Evolutionary conservation across 148 eudicot species (phyloP).

Genomic region (Fagopyrum tataricum): DNA sequence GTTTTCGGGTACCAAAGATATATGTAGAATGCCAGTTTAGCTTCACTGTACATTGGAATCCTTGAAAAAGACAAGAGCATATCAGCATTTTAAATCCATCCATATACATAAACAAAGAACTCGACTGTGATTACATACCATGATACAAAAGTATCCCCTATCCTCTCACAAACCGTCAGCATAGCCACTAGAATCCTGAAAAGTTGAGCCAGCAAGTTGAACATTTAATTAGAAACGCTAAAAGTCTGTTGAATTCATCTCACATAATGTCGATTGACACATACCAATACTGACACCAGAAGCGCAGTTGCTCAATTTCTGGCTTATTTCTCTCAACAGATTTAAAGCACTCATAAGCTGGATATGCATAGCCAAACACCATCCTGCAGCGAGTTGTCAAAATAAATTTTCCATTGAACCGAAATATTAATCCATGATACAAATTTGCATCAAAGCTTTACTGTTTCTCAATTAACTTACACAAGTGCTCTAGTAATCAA

Average conservation of each 20-base stretch:
- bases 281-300: constrained; percentile 99
- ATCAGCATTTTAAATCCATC: background rate
- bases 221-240: background rate
- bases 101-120: background rate
- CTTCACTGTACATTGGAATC: constrained; percentile 98
- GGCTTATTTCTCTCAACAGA: constrained; percentile 87
- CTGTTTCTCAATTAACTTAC: constrained; percentile 36
- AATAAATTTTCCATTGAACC: background rate
- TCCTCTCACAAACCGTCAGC: constrained; percentile 73
- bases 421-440: background rate
- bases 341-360: constrained; percentile 90
- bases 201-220: constrained; percentile 4
- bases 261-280: background rate
- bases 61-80: constrained; percentile 25
- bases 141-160: constrained; percentile 78
- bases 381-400: constrained; percentile 39
- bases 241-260: background rate
- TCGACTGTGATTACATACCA: constrained; percentile 40
- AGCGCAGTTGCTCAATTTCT: constrained; percentile 80
- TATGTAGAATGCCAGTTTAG: constrained; percentile 80
- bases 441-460: constrained; percentile 5
- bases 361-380: constrained; percentile 88
- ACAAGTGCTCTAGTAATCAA: constrained; percentile 78
- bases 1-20: constrained; percentile 90
- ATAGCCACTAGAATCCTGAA: constrained; percentile 86